phyloP scores from a whole-genome alignment of 2,329 filamentous ascomycete species.

The Aspergillus brunneoviolaceus region DNA sequence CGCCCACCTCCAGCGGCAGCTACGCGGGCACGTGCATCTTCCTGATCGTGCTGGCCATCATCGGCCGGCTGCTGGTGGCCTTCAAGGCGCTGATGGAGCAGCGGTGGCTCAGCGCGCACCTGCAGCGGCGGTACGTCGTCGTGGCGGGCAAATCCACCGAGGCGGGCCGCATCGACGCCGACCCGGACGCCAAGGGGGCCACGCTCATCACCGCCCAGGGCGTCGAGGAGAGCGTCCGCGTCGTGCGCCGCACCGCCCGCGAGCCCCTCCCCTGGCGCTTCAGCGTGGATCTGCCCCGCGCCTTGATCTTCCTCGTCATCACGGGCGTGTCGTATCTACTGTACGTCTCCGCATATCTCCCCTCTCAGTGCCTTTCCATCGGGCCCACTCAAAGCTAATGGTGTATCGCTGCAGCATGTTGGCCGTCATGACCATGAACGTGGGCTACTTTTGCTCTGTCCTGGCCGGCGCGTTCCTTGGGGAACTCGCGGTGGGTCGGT shows the following conservation, averaged over 20 bases:
- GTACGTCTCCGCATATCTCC: slow-evolving; percentile 55
- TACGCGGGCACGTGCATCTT: slow-evolving; percentile 94
- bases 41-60: slow-evolving; percentile 70
- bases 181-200: slow-evolving; percentile 63
- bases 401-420: slow-evolving; percentile 65
- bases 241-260: slow-evolving; percentile 61
- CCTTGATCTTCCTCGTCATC: slow-evolving; percentile 67
- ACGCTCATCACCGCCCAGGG: slow-evolving; percentile 71
- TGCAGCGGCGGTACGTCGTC: slow-evolving; percentile 73
- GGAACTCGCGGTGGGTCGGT: slow-evolving; percentile 76
- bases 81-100: slow-evolving; percentile 60
- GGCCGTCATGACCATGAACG: slow-evolving; percentile 85
- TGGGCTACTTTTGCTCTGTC: slow-evolving; percentile 81
- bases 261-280: slow-evolving; percentile 71
- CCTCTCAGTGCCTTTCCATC: too few species aligned
- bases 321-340: slow-evolving; percentile 80
- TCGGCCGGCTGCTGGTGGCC: slow-evolving; percentile 71
- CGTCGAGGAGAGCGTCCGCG: slow-evolving; percentile 74
- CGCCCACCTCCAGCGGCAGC: slow-evolving; percentile 64
- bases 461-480: slow-evolving; percentile 80
- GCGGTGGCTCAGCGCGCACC: slow-evolving; percentile 68
- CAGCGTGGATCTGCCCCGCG: slow-evolving; percentile 73
- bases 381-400: neutral
- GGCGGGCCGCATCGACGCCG: slow-evolving; percentile 58
- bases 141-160: slow-evolving; percentile 65